A percentile compares a stretch with the other conserved stretches of the same genome.
phyloP scores from a whole-genome alignment of 2,329 filamentous ascomycete species.

The Exophiala sp. region DNA sequence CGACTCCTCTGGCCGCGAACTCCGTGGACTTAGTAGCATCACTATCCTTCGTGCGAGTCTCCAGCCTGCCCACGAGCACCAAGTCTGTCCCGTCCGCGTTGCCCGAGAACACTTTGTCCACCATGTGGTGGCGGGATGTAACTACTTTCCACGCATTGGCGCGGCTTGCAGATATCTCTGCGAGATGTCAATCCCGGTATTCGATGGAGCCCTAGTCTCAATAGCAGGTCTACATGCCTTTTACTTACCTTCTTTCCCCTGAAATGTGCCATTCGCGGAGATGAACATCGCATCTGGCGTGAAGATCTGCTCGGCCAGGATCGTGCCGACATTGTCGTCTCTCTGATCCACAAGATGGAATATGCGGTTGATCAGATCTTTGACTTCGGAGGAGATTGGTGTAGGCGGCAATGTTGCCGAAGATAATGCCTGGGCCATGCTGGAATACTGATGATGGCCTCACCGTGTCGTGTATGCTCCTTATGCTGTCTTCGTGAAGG shows the following conservation, averaged over 20 bases:
- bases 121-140: conserved; percentile 1
- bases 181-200: not conserved
- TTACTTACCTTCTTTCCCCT: conserved; percentile 1
- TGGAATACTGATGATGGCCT: not conserved
- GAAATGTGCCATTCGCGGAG: not conserved
- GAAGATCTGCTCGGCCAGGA: conserved; percentile 4
- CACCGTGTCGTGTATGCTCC: not conserved
- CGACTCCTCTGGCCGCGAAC: not conserved
- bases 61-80: not conserved
- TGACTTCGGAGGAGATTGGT: not conserved
- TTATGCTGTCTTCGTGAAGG: too few species aligned
- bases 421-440: not conserved
- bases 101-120: conserved; percentile 2
- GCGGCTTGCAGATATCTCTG: conserved; percentile 4
- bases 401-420: conserved; percentile 3
- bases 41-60: not conserved
- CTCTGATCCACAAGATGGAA: conserved; percentile 1
- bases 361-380: not conserved
- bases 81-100: not conserved
- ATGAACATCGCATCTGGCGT: conserved; percentile 2
- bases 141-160: conserved; percentile 4
- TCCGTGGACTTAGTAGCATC: not conserved
- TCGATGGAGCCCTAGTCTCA: too few species aligned
- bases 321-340: not conserved
- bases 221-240: not conserved